Base-by-base conservation (phyloP, 768 basidiomycete genomes). In the Gloeostereum incarnatum region DNA sequence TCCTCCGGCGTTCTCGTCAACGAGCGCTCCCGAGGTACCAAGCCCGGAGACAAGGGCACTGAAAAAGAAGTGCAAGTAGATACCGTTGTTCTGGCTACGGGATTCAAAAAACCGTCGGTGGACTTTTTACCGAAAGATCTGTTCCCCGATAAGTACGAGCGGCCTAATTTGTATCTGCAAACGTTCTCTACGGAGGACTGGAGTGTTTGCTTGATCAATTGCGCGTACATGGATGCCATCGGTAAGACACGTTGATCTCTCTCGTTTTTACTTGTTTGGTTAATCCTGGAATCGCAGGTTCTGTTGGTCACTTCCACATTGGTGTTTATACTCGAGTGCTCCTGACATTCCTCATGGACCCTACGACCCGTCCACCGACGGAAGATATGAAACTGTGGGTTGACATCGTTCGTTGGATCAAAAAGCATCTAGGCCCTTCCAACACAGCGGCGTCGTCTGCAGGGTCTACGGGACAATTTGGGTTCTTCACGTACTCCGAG, bases 301-400 rank as follows among this genome's bases (percentile, higher is more conserved):
- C 39, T 45, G 35, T 42, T 16, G 36, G 40, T 11, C 26, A 40
- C 26, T 68, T 67, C 57, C 73, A 75, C 46, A 73, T 76, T 23
- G 72, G 73, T 23, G 71, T 74, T 17, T 71, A 71, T 42, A 69
- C 65, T 6, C 66, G 71, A 17, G 69, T 72, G 17, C 63, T 73
- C 9, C 54, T 72, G 6, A 64, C 63, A 2, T 61, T 73, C 31
- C 61, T 74, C 18, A 56, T 71, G 45, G 69, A 74, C 48, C 42
- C 54, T n/a, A 49, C 49, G 29, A 65, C 71, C 0, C 58, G 68
- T 1, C 73, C 71, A 1, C 43, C 53, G 9, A 55, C 62, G 2
- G 62, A 65, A 36, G 70, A 71, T 45, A 73, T 71, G 72, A 68
- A 70, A 51, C 58, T 73, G 9, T 75, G 73, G 73, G 73, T 77